These are phyloP conservation scores for Solanum ossicruentum DNA, from an alignment of 257 asterid genomes.

Conservation along the genomic window DNA sequence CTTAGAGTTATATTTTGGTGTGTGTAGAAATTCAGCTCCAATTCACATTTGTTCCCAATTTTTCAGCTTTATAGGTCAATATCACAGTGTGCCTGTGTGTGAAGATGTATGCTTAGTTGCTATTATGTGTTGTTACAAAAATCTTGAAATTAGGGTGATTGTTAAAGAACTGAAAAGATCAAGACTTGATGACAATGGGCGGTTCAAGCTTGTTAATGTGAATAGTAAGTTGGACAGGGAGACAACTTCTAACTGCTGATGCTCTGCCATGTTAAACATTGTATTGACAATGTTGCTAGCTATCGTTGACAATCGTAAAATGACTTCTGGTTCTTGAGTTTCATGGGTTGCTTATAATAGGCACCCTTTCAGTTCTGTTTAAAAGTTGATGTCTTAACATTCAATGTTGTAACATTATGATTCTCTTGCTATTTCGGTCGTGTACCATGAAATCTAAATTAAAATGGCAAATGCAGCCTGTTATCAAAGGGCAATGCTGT, in stretches of 20 bases:
- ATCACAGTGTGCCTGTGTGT: too few relatives aligned
- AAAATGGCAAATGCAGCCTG: constrained; percentile 21
- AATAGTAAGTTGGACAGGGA: too few relatives aligned
- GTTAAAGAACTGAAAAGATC: too few relatives aligned
- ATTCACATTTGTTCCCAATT: too few relatives aligned
- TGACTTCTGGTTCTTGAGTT: not conserved
- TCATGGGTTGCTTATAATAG: too few relatives aligned
- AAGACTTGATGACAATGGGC: too few relatives aligned
- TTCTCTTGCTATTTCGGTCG: not conserved
- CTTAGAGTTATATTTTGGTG: too few relatives aligned
- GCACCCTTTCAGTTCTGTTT: not conserved
- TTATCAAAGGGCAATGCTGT: constrained; percentile 7
- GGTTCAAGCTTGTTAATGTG: too few relatives aligned
- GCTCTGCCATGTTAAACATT: not conserved
- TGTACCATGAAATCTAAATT: not conserved
- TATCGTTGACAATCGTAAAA: not conserved
- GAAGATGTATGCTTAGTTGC: too few relatives aligned
- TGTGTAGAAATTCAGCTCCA: too few relatives aligned
- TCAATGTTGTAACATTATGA: not conserved
- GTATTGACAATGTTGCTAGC: not conserved
- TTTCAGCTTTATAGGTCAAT: too few relatives aligned
- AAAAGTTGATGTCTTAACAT: not conserved
- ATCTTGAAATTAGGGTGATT: not conserved
- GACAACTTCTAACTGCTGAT: not conserved
- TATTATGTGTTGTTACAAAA: not conserved